Evolutionary conservation across 2,329 filamentous ascomycete species (phyloP).

Genomic region (Penicillium italicum): DNA sequence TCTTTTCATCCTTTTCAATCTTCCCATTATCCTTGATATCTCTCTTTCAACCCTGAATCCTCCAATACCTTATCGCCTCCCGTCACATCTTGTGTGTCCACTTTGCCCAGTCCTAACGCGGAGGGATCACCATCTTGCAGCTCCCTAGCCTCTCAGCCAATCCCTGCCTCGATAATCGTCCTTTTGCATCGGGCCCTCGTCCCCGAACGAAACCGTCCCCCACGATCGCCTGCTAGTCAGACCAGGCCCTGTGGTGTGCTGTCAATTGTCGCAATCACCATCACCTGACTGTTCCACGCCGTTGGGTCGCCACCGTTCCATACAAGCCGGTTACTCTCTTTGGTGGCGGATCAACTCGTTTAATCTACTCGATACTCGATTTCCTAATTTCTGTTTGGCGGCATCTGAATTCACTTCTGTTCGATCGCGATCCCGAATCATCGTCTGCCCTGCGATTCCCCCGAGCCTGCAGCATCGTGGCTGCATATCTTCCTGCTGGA

Average conservation of each 20-base stretch:
- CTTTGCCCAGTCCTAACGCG: slow-evolving; percentile 6
- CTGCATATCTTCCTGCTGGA: slow-evolving; percentile 25
- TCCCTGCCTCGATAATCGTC: slow-evolving; percentile 9
- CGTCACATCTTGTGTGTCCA: slow-evolving; percentile 6
- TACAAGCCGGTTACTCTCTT: background rate
- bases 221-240: slow-evolving; percentile 15
- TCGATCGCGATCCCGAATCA: background rate
- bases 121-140: slow-evolving; percentile 23
- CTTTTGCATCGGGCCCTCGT: slow-evolving; percentile 4
- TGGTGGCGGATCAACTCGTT: background rate
- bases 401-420: background rate
- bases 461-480: slow-evolving; percentile 17
- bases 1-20: background rate
- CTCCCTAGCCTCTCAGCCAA: slow-evolving; percentile 19
- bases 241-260: slow-evolving; percentile 13
- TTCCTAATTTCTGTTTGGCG: background rate
- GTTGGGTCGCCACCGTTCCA: slow-evolving; percentile 20
- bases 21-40: background rate
- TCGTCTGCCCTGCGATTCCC: background rate
- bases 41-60: background rate
- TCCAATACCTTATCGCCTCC: background rate
- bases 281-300: slow-evolving; percentile 22
- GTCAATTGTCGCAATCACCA: slow-evolving; percentile 22
- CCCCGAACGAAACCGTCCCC: slow-evolving; percentile 1
- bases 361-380: background rate